Conservation (phyloP, 495 filamentous ascomycete species). For the Hyaloscypha bicolor region DNA sequence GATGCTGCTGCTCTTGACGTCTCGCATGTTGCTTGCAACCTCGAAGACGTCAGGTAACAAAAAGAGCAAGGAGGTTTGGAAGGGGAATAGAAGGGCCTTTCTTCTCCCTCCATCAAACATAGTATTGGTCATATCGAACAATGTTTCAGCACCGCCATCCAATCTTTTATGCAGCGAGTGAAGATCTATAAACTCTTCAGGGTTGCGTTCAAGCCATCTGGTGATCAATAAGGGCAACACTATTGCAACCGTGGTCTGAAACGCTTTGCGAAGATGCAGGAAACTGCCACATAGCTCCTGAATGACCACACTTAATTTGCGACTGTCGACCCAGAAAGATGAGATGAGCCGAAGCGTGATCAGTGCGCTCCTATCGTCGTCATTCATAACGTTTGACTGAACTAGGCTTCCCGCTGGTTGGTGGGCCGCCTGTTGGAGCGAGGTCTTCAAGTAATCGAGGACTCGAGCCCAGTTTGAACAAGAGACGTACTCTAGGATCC, state of each 20-base stretch:
- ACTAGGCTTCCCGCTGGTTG: conserved; percentile 32
- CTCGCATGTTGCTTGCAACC: conserved; percentile 61
- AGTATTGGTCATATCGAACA: conserved; percentile 64
- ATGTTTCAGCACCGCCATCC: conserved; percentile 61
- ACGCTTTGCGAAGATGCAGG: conserved; percentile 60
- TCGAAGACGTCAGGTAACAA: conserved; percentile 67
- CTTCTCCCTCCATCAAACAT: conserved; percentile 55
- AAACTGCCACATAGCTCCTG: conserved; percentile 66
- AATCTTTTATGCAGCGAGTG: conserved; percentile 58
- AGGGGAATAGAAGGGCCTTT: conserved; percentile 57
- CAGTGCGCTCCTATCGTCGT: conserved; percentile 53
- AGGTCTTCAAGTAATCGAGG: conserved; percentile 54
- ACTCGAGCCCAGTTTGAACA: conserved; percentile 60
- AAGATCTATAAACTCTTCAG: conserved; percentile 61
- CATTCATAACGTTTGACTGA: conserved; percentile 45
- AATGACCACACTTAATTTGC: conserved; percentile 59
- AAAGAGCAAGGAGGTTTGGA: conserved; percentile 61
- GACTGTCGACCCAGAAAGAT: conserved; percentile 61
- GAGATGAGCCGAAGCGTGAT: conserved; percentile 55
- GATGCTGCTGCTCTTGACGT: conserved; percentile 58
- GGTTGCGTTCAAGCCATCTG: conserved; percentile 64
- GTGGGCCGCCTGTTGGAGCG: conserved; percentile 49
- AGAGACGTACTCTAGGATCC: conserved; percentile 59
- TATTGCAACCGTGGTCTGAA: conserved; percentile 62
- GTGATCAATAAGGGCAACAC: conserved; percentile 59